Evolutionary conservation across 2,329 filamentous ascomycete species (phyloP).

Genomic region (Cladosporium halotolerans): DNA sequence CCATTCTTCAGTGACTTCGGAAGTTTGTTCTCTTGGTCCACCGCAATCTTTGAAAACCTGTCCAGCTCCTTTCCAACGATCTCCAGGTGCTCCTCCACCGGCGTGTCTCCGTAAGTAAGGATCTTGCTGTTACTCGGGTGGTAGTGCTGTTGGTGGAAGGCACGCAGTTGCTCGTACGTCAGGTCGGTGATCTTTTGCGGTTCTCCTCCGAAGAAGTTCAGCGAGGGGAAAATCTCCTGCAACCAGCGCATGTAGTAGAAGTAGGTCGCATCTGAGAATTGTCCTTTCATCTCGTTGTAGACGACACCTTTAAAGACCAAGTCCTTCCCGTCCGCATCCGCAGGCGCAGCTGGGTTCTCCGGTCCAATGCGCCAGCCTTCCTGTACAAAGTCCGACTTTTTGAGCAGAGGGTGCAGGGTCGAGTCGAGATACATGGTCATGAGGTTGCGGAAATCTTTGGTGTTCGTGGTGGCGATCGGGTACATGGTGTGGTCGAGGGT

Average conservation of each 20-base stretch:
- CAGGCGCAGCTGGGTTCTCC: conserved; percentile 62
- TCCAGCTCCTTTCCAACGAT: conserved; percentile 71
- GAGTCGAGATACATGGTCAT: conserved; percentile 96
- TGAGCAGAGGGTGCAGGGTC: conserved; percentile 81
- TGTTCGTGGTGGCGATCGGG: conserved; percentile 94
- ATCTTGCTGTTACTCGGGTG: conserved; percentile 97
- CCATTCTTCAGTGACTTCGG: conserved; percentile 66
- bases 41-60: conserved; percentile 63
- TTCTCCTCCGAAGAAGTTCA: conserved; percentile 96
- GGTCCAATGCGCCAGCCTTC: conserved; percentile 96
- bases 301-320: conserved; percentile 96
- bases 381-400: conserved; percentile 87
- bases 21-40: conserved; percentile 66
- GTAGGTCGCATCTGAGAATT: conserved; percentile 96
- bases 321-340: conserved; percentile 44
- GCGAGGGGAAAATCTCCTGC: conserved; percentile 85
- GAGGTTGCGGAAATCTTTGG: conserved; percentile 90
- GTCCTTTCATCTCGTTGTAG: conserved; percentile 99
- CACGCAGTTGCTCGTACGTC: conserved; percentile 80
- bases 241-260: conserved; percentile 94
- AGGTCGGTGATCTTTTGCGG: conserved; percentile 94
- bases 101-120: conserved; percentile 92
- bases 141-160: conserved; percentile 89
- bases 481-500: conserved; percentile 95
- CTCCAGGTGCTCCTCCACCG: conserved; percentile 70